Evolutionary conservation across 192 early-diverging fungal species (phyloP).

Genomic region (Backusella tarrabulga): DNA sequence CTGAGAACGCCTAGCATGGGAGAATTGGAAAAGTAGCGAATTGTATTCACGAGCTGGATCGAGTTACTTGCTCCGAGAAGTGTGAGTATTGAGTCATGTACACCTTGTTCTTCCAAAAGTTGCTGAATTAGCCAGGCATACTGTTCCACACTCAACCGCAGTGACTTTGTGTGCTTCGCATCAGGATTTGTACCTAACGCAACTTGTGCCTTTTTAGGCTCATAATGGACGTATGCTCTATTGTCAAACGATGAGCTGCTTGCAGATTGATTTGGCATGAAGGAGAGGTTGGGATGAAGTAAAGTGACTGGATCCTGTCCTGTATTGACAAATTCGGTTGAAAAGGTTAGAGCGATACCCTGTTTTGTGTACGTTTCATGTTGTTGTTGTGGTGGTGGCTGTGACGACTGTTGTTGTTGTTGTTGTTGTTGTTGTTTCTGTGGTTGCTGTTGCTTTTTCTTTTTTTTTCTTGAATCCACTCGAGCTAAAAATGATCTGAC

Average conservation of each 20-base stretch:
- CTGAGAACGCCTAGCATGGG: constrained; percentile 10
- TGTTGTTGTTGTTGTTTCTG: background rate
- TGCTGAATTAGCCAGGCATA: constrained; percentile 28
- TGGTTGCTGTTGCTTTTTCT: background rate
- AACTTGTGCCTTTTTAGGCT: constrained; percentile 18
- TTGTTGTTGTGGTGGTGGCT: background rate
- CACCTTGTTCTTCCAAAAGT: constrained; percentile 26
- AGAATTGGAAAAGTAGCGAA: background rate
- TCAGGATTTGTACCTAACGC: constrained; percentile 18
- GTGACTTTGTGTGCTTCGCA: constrained; percentile 13
- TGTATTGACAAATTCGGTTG: constrained; percentile 4
- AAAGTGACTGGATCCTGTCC: background rate
- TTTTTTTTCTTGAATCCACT: background rate
- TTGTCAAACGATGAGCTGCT: constrained; percentile 6
- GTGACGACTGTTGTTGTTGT: background rate
- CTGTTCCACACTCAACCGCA: constrained; percentile 23
- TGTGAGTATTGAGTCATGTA: constrained; percentile 4
- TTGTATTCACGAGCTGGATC: background rate
- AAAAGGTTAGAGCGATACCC: constrained; percentile 1
- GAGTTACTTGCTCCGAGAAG: background rate
- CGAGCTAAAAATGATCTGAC: background rate
- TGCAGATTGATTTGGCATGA: constrained; percentile 2
- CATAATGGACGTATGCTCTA: constrained; percentile 6
- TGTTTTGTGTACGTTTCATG: background rate
- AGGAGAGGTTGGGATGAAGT: background rate